Conservation (phyloP, 345 rosid genomes). For the Salix dunnii region DNA sequence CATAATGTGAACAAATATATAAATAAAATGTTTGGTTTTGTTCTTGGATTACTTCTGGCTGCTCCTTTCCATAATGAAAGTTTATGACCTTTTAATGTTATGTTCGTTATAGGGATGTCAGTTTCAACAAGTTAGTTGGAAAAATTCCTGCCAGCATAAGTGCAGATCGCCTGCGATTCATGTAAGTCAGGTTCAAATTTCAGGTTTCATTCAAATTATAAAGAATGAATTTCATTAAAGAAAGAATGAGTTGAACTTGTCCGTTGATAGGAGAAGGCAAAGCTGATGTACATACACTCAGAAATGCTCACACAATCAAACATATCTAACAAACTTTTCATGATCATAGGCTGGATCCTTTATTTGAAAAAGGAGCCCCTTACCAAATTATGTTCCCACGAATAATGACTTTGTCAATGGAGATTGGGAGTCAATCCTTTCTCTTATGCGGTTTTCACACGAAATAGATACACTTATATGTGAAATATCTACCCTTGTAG, state of each 20-base stretch:
- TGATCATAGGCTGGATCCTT: not conserved
- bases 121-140: conserved; percentile 51
- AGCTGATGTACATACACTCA: not conserved
- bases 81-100: not conserved
- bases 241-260: not conserved
- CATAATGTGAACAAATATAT: not conserved
- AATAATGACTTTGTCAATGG: not conserved
- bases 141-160: conserved; percentile 28
- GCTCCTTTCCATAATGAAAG: not conserved
- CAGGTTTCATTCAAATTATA: not conserved
- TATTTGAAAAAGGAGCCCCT: not conserved
- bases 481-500: not conserved
- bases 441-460: not conserved
- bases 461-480: not conserved
- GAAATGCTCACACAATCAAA: not conserved
- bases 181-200: conserved; percentile 32
- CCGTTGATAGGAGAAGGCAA: not conserved
- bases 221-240: not conserved
- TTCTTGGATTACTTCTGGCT: not conserved
- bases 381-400: not conserved
- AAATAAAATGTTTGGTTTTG: not conserved
- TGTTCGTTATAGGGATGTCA: conserved; percentile 42
- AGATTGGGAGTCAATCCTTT: not conserved
- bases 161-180: conserved; percentile 20
- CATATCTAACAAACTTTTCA: not conserved